These are phyloP conservation scores for Meira miltonrushii DNA, from an alignment of 1,284 basidiomycete genomes.

Conservation along the genomic window DNA sequence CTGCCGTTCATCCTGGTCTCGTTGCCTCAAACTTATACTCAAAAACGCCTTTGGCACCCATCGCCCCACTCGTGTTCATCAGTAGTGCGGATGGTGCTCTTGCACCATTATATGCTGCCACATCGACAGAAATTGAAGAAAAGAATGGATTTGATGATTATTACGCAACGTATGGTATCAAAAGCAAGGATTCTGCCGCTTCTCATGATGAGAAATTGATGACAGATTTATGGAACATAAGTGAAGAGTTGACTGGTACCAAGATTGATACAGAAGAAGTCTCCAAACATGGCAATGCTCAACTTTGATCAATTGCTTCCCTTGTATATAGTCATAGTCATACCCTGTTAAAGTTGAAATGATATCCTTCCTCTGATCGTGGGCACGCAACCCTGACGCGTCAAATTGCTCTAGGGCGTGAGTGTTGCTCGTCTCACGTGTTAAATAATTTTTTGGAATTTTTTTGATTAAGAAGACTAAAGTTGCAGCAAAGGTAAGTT, in stretches of 20 bases:
- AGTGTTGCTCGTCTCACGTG: no score
- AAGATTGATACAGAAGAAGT: no score
- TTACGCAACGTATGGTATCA: background rate
- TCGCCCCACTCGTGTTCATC: conserved; percentile 6
- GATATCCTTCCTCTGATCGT: no score
- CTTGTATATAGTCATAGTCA: no score
- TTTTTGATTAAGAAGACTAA: no score
- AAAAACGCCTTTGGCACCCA: conserved; percentile 10
- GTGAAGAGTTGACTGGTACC: conserved; percentile 4
- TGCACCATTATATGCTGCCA: conserved; percentile 14
- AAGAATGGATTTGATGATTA: conserved; percentile 7
- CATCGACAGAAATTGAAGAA: conserved; percentile 14
- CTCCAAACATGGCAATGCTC: no score
- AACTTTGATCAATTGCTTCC: no score
- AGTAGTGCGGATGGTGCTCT: conserved; percentile 16
- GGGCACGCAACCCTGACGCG: no score
- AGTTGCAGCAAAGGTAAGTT: no score
- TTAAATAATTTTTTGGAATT: no score
- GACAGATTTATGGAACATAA: conserved; percentile 11
- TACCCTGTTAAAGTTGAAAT: no score
- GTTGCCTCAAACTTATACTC: conserved; percentile 13
- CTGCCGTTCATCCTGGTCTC: conserved; percentile 18
- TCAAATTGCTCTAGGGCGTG: no score
- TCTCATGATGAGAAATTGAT: background rate
- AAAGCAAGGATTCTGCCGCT: background rate